phyloP scores from a whole-genome alignment of 208 protist genomes.

The Leishmania major region DNA sequence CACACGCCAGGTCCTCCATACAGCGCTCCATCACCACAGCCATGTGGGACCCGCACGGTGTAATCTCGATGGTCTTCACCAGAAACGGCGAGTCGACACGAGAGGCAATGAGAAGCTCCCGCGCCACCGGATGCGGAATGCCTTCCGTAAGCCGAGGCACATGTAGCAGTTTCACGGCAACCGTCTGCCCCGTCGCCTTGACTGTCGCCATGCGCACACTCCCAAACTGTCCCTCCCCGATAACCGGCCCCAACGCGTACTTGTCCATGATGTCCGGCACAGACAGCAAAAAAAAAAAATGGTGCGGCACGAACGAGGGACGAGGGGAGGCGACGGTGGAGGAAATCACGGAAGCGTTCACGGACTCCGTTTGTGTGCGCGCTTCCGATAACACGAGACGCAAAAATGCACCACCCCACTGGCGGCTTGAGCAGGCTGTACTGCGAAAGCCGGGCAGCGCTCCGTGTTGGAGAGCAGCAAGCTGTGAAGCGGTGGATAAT shows the following conservation, averaged over 20 bases:
- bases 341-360: background rate
- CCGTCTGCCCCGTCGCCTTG: slow-evolving; percentile 51
- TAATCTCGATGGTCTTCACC: slow-evolving; percentile 68
- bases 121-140: slow-evolving; percentile 81
- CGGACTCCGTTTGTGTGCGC: background rate
- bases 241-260: slow-evolving; percentile 53
- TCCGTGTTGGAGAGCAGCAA: background rate
- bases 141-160: slow-evolving; percentile 56
- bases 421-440: no score
- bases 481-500: no score
- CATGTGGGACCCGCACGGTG: slow-evolving; percentile 57
- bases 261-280: slow-evolving; percentile 48
- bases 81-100: slow-evolving; percentile 60
- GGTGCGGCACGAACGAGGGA: background rate
- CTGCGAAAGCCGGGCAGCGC: background rate
- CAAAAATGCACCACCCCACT: background rate
- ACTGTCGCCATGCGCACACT: slow-evolving; percentile 56
- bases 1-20: slow-evolving; percentile 48
- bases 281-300: background rate
- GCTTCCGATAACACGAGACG: background rate
- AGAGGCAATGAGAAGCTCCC: slow-evolving; percentile 66
- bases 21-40: slow-evolving; percentile 85
- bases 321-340: background rate
- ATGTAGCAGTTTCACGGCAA: slow-evolving; percentile 79
- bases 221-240: slow-evolving; percentile 85